Percentiles rank a stretch among this genome's conserved stretches.
Evolutionary conservation across 495 filamentous ascomycete genomes (phyloP).

Genomic region (Pyrenula aspistea): DNA sequence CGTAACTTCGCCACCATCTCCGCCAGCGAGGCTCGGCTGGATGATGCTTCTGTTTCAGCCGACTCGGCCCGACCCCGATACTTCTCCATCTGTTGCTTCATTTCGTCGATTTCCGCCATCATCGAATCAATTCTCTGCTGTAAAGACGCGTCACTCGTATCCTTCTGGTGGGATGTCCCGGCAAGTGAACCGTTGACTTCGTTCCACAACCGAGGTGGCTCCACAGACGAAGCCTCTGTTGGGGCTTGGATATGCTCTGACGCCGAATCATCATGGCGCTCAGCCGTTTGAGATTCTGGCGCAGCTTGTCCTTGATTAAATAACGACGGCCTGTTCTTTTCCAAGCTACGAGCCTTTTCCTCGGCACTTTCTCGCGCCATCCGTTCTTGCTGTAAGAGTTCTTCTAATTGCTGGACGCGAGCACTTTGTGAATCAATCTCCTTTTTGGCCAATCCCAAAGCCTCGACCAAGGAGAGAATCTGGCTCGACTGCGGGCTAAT

Average conservation of each 20-base stretch:
- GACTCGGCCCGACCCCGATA: conserved; percentile 68
- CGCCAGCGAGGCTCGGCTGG: conserved; percentile 57
- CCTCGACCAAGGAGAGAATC: conserved; percentile 70
- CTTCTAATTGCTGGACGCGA: conserved; percentile 71
- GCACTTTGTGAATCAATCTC: conserved; percentile 68
- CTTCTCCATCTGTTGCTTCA: conserved; percentile 65
- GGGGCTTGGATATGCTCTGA: conserved; percentile 6
- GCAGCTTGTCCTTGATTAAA: conserved; percentile 11
- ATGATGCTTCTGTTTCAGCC: conserved; percentile 61
- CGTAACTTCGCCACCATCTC: conserved; percentile 84
- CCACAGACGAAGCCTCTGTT: conserved; percentile 5
- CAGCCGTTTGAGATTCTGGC: conserved; percentile 21
- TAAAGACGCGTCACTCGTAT: conserved; percentile 24
- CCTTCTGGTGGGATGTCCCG: conserved; percentile 23
- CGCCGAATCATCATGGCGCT: conserved; percentile 6
- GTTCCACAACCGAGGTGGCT: conserved; percentile 1
- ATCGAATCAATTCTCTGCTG: conserved; percentile 69
- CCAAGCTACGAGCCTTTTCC: conserved; percentile 59
- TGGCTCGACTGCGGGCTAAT: conserved; percentile 57
- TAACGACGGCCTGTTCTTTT: conserved; percentile 27
- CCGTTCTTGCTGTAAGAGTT: conserved; percentile 64
- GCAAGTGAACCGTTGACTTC: conserved; percentile 14
- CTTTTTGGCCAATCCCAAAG: conserved; percentile 63
- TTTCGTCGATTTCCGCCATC: conserved; percentile 69
- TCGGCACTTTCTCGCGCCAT: conserved; percentile 74